A percentile compares a stretch with the other conserved stretches of the same genome.
These are phyloP conservation scores for Ceratocystis eucalypticola DNA, from an alignment of 2,329 filamentous ascomycete species.

Conservation along the genomic window DNA sequence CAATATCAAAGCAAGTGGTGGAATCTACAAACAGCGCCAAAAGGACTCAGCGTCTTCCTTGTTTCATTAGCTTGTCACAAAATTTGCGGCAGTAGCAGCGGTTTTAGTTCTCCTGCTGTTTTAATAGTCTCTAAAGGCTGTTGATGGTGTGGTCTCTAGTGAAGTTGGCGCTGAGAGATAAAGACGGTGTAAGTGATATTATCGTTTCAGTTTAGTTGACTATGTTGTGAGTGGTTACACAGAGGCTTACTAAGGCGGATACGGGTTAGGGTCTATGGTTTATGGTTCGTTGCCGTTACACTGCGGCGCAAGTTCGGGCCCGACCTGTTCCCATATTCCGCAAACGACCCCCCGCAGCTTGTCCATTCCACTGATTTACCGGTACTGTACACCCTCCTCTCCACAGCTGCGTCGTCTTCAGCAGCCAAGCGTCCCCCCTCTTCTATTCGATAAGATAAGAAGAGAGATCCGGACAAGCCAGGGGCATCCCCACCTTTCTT, in stretches of 20 bases:
- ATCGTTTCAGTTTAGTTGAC: too few relatives aligned
- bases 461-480: not conserved
- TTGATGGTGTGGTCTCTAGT: too few relatives aligned
- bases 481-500: not conserved
- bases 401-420: not conserved
- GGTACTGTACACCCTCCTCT: not conserved
- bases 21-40: not conserved
- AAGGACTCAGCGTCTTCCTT: not conserved
- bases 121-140: too few relatives aligned
- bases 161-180: too few relatives aligned
- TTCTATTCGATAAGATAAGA: slow-evolving; percentile 14
- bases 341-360: not conserved
- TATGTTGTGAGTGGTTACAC: too few relatives aligned
- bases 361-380: not conserved
- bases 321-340: not conserved
- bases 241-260: too few relatives aligned
- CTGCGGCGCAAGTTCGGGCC: not conserved
- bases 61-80: not conserved
- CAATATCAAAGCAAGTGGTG: not conserved
- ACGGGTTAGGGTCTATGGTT: too few relatives aligned
- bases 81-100: not conserved
- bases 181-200: too few relatives aligned
- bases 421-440: not conserved
- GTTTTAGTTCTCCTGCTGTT: too few relatives aligned
- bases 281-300: too few relatives aligned